Conservation (phyloP, 2,329 filamentous ascomycete genomes). For the Lecanicillium sp. region DNA sequence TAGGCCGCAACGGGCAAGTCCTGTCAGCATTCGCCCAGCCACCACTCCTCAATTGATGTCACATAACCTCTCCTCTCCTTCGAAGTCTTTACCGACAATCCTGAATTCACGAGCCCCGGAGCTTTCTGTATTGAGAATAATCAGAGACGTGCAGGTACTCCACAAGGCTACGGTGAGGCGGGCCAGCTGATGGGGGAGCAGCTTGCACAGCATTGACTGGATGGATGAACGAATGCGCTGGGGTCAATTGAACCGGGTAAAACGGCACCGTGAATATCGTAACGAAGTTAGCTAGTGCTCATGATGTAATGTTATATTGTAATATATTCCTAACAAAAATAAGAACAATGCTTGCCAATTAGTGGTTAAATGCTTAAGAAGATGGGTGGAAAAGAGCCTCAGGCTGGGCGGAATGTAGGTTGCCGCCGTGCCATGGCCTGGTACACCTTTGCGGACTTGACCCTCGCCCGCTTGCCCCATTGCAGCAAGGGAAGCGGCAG, state of each 20-base stretch:
- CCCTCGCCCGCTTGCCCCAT: constrained; percentile 27
- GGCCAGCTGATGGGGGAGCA: not conserved
- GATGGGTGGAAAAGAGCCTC: too few species aligned
- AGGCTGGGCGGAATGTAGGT: not conserved
- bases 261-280: too few species aligned
- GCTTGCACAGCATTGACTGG: too few species aligned
- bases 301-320: too few species aligned
- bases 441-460: not conserved
- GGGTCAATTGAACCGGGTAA: too few species aligned
- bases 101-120: too few species aligned
- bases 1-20: constrained; percentile 7
- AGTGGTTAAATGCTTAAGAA: too few species aligned
- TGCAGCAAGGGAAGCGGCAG: constrained; percentile 26
- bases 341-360: too few species aligned
- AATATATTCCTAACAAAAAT: too few species aligned
- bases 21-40: constrained; percentile 1
- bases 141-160: not conserved
- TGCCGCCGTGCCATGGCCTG: not conserved
- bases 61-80: not conserved
- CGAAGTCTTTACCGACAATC: not conserved
- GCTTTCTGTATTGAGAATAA: not conserved
- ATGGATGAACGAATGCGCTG: too few species aligned
- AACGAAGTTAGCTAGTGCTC: too few species aligned
- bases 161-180: not conserved
- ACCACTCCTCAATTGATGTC: not conserved